Percentiles rank a stretch among this genome's conserved stretches.
Evolutionary conservation across 257 asterid species (phyloP).

Genomic region (Ajuga chamaepitys): DNA sequence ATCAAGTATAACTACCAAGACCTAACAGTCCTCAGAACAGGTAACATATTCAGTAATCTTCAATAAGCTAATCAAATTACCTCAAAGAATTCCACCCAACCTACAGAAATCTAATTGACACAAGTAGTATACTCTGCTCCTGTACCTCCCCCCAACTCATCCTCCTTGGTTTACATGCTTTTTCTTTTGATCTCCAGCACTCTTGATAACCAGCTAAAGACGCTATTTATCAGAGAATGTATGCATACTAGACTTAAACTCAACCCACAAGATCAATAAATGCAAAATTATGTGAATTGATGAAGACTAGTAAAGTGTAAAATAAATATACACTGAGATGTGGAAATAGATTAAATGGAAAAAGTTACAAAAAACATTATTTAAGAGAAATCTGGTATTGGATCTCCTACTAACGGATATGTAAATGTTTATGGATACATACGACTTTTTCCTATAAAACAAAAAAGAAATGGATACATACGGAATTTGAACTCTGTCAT

Average conservation of each 20-base stretch:
- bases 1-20: not conserved
- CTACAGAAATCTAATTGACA: not conserved
- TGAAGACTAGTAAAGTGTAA: not conserved
- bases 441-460: too few relatives aligned
- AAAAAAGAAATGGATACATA: constrained; percentile 46
- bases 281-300: not conserved
- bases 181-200: not conserved
- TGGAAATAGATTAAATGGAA: not conserved
- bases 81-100: not conserved
- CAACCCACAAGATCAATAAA: not conserved
- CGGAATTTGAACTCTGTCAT: constrained; percentile 63
- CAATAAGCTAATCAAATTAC: not conserved
- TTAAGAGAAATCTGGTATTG: not conserved
- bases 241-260: not conserved
- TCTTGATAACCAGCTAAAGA: not conserved
- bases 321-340: not conserved
- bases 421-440: constrained; percentile 25
- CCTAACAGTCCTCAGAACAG: not conserved
- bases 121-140: not conserved
- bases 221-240: not conserved
- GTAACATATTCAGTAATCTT: not conserved
- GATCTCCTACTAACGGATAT: constrained; percentile 6
- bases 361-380: not conserved
- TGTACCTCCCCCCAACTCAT: not conserved
- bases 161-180: not conserved